A percentile compares a stretch with the other conserved stretches of the same genome.
phyloP scores from a whole-genome alignment of 805 yeast genomes.

The Naumovozyma baii region DNA sequence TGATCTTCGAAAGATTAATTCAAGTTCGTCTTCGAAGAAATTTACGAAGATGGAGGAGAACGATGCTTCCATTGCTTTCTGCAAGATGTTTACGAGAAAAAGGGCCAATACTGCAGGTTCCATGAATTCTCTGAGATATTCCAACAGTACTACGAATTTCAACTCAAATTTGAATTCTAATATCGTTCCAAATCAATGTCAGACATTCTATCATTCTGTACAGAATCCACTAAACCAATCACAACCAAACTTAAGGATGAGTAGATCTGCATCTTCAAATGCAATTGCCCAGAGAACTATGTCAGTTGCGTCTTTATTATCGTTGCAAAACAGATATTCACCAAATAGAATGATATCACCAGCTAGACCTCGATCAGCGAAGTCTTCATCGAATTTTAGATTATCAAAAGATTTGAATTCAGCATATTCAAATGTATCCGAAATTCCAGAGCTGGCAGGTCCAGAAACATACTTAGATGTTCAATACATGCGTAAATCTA shows the following conservation, averaged over 20 bases:
- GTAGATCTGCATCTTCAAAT: conserved; percentile 1
- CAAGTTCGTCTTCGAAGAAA: not conserved
- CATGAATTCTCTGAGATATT: conserved; percentile 20
- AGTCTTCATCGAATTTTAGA: conserved; percentile 19
- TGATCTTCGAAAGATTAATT: not conserved
- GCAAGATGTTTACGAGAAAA: conserved; percentile 28
- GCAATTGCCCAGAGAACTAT: conserved; percentile 16
- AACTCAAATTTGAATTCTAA: not conserved
- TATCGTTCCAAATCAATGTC: not conserved
- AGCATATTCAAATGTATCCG: conserved; percentile 11
- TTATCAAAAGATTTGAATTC: conserved; percentile 22
- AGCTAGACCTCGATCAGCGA: conserved; percentile 24
- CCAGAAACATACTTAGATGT: conserved; percentile 17
- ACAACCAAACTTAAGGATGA: conserved; percentile 1
- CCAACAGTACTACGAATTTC: conserved; percentile 1
- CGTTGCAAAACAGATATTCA: conserved; percentile 20
- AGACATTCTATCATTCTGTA: not conserved
- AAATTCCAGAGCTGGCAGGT: conserved; percentile 8
- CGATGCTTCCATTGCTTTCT: conserved; percentile 31
- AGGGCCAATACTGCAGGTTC: conserved; percentile 27
- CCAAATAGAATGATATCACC: conserved; percentile 26
- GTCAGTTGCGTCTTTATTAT: conserved; percentile 19
- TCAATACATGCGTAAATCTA: conserved; percentile 6
- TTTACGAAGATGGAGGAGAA: conserved; percentile 18
- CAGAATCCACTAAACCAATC: conserved; percentile 4